Evolutionary conservation across 257 asterid species (phyloP), one percentile per base, ranked within the genome.

Genomic region (Primulina tabacum): DNA sequence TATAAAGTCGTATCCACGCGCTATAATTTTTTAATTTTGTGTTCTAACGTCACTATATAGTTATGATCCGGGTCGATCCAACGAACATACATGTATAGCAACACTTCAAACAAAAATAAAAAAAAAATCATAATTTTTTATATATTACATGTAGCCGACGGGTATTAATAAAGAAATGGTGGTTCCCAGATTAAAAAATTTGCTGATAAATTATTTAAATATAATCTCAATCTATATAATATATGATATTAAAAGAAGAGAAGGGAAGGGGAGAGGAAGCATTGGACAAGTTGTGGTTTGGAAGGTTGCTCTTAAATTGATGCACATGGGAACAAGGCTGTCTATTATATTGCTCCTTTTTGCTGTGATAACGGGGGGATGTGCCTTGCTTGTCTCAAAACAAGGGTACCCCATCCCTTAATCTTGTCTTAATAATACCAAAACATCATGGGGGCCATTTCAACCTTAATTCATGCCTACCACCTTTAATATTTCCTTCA

Each of bases 281-380:
- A 80, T 8, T 8, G 18, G 63, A 21, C 80, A 78, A 72, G 84
- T 78, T 78, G 84, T 71, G 84, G 64, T 87, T 88, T 88, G 97
- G 93, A 90, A 84, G 85, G 71, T 74, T 76, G 92, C 85, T 66
- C 87, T 83, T 90, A 72, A 90, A 86, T 85, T 69, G 73, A 58
- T 47, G 87, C 94, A 88, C 90, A 85, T 85, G 92, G 89, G 87
- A 85, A 87, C 90, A 89, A 85, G 78, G 85, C 68, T 81, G 93
- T 79, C 87, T 83, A 79, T 80, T 81, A 68, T 77, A 78, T 79
- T 74, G 76, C 88, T 60, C 82, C 84, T 64, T 79, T 79, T 71
- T 82, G 86, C 82, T 77, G 81, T 82, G 80, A 78, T 80, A 73
- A 82, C 74, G 77, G 86, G 86, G 83, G 85, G 84, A 76, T 79